phyloP scores from a whole-genome alignment of 1,284 basidiomycete species.

The Calocybe gambosa region DNA sequence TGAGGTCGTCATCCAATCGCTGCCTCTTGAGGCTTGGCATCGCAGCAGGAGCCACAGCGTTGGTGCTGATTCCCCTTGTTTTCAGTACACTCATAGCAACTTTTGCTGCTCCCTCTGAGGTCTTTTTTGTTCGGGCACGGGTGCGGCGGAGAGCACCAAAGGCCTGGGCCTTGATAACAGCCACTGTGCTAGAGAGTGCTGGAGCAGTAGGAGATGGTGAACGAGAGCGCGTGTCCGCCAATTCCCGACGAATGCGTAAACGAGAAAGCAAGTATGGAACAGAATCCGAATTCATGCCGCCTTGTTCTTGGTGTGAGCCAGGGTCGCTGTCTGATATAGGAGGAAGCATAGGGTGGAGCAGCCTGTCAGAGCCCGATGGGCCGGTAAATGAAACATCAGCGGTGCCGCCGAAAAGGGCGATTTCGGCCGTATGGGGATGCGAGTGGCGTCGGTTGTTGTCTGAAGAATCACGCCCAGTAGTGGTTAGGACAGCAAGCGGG shows the following conservation, averaged over 20 bases:
- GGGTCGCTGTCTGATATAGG: constrained; percentile 7
- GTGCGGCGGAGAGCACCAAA: constrained; percentile 78
- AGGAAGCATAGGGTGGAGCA: background rate
- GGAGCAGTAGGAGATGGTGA: constrained; percentile 66
- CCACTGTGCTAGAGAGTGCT: constrained; percentile 70
- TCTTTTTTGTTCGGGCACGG: constrained; percentile 62
- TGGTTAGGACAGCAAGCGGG: constrained; percentile 57
- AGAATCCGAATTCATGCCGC: constrained; percentile 51
- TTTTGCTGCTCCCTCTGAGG: constrained; percentile 65
- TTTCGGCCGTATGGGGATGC: constrained; percentile 44
- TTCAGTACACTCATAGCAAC: constrained; percentile 74
- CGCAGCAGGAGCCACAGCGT: constrained; percentile 30
- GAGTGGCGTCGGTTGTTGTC: constrained; percentile 60
- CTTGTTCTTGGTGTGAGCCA: constrained; percentile 49
- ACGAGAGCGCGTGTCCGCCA: constrained; percentile 44
- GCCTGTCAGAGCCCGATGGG: constrained; percentile 33
- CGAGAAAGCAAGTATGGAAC: constrained; percentile 36
- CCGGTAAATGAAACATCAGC: constrained; percentile 60
- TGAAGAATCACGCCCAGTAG: constrained; percentile 46
- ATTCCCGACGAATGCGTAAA: constrained; percentile 38
- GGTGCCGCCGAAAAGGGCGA: constrained; percentile 64
- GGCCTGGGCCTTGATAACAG: constrained; percentile 82
- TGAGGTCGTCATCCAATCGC: constrained; percentile 51
- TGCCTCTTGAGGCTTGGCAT: constrained; percentile 44
- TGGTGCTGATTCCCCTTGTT: constrained; percentile 65